phyloP scores from a whole-genome alignment of 352 stramenopile genomes.

The Globisporangium alternatum region DNA sequence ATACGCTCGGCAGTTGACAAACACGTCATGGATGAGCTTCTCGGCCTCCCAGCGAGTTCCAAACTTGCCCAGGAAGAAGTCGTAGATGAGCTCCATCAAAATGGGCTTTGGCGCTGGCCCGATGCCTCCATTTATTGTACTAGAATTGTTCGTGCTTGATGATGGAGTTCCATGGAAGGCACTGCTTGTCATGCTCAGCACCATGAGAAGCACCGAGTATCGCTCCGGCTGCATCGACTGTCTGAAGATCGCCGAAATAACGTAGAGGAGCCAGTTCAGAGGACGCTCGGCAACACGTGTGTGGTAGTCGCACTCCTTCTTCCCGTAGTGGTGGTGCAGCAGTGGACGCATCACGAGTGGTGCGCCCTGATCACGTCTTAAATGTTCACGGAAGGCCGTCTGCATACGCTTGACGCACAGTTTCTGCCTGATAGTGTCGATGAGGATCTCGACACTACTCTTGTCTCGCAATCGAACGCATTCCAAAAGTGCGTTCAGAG shows the following conservation, averaged over 20 bases:
- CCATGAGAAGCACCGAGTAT: constrained; percentile 27
- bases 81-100: constrained; percentile 77
- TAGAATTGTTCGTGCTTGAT: constrained; percentile 8
- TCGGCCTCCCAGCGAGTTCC: constrained; percentile 71
- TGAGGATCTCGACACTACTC: constrained; percentile 55
- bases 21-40: constrained; percentile 81
- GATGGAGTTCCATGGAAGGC: constrained; percentile 8
- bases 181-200: constrained; percentile 51
- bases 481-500: constrained; percentile 50
- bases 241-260: constrained; percentile 61
- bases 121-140: constrained; percentile 54
- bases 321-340: constrained; percentile 65
- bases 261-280: constrained; percentile 50
- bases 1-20: constrained; percentile 66
- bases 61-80: constrained; percentile 68
- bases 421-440: constrained; percentile 72
- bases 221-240: constrained; percentile 33
- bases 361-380: constrained; percentile 58
- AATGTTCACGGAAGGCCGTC: constrained; percentile 57
- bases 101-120: constrained; percentile 48
- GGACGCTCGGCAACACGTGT: constrained; percentile 39
- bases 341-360: constrained; percentile 73
- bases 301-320: constrained; percentile 22
- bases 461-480: constrained; percentile 67
- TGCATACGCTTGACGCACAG: constrained; percentile 71